phyloP scores from a whole-genome alignment of 2,329 filamentous ascomycete genomes.

The Ustulina deusta region DNA sequence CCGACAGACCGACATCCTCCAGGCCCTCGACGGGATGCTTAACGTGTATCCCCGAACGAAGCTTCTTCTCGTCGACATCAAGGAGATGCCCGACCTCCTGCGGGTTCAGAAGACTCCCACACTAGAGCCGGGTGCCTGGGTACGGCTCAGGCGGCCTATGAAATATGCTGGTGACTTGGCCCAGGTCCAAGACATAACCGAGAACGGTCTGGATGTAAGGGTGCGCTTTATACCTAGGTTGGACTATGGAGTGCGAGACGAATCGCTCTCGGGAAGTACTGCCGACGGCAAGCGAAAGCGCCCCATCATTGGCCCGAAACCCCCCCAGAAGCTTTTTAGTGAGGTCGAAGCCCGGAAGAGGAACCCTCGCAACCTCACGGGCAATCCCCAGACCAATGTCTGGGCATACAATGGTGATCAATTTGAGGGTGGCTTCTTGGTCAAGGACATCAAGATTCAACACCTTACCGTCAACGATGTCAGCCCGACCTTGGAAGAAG shows the following conservation, averaged over 20 bases:
- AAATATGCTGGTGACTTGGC: conserved; percentile 92
- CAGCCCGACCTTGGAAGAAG: conserved; percentile 92
- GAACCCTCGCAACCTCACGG: conserved; percentile 72
- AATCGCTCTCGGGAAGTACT: conserved; percentile 61
- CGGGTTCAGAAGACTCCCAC: conserved; percentile 87
- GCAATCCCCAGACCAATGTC: conserved; percentile 80
- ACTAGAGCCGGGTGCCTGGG: conserved; percentile 89
- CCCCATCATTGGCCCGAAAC: conserved; percentile 71
- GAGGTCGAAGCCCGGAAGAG: conserved; percentile 92
- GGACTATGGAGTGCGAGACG: conserved; percentile 91
- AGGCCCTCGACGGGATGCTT: conserved; percentile 83
- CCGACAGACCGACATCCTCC: conserved; percentile 85
- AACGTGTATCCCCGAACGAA: conserved; percentile 91
- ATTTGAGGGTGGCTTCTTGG: conserved; percentile 91
- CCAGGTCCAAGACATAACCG: conserved; percentile 90
- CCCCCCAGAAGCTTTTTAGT: conserved; percentile 91
- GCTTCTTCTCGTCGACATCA: conserved; percentile 90
- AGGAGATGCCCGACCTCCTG: conserved; percentile 97
- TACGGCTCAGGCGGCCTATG: conserved; percentile 82
- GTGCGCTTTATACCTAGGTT: conserved; percentile 90
- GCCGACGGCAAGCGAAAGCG: conserved; percentile 85
- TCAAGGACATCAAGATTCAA: conserved; percentile 94
- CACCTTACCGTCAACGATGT: conserved; percentile 88
- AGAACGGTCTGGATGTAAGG: conserved; percentile 89
- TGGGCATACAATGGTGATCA: conserved; percentile 90